Evolutionary conservation across 768 basidiomycete genomes (phyloP).

Genomic region (Russula brevipes): DNA sequence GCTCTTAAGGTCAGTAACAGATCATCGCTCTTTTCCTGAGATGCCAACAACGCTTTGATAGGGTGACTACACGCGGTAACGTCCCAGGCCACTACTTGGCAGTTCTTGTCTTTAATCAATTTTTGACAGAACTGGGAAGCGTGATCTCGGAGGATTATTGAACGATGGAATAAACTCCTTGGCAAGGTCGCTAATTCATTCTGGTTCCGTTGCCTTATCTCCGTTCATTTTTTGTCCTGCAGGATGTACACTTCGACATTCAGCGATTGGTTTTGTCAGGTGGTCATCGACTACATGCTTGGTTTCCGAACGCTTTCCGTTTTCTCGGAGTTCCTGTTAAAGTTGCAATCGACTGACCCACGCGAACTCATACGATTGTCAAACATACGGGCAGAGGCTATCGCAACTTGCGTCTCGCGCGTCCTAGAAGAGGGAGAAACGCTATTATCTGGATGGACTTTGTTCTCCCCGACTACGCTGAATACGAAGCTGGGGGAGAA

Average conservation of each 20-base stretch:
- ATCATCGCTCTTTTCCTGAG: neutral
- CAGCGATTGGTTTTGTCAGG: conserved; percentile 95
- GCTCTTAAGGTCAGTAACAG: conserved; percentile 72
- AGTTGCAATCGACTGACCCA: conserved; percentile 87
- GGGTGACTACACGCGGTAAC: conserved; percentile 84
- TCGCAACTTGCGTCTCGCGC: conserved; percentile 75
- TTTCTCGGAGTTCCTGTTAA: conserved; percentile 90
- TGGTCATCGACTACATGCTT: conserved; percentile 88
- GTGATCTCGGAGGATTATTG: conserved; percentile 85
- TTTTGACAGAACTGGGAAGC: conserved; percentile 77
- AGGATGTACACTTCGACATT: conserved; percentile 88
- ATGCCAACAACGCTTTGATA: conserved; percentile 29
- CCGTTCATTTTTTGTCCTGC: neutral
- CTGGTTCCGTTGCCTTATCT: neutral
- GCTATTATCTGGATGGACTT: conserved; percentile 82
- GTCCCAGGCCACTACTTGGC: neutral
- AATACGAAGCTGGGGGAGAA: conserved; percentile 67
- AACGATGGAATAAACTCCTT: conserved; percentile 96
- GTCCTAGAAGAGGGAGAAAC: conserved; percentile 45
- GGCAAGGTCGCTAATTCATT: conserved; percentile 47
- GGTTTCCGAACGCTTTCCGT: conserved; percentile 82
- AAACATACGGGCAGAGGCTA: conserved; percentile 85
- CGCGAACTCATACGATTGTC: conserved; percentile 83
- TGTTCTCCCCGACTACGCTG: conserved; percentile 77
- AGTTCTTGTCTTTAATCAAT: neutral